These are phyloP conservation scores for Chrysanthemum lavandulifolium DNA, from an alignment of 129 eudicot genomes.

Conservation along the genomic window DNA sequence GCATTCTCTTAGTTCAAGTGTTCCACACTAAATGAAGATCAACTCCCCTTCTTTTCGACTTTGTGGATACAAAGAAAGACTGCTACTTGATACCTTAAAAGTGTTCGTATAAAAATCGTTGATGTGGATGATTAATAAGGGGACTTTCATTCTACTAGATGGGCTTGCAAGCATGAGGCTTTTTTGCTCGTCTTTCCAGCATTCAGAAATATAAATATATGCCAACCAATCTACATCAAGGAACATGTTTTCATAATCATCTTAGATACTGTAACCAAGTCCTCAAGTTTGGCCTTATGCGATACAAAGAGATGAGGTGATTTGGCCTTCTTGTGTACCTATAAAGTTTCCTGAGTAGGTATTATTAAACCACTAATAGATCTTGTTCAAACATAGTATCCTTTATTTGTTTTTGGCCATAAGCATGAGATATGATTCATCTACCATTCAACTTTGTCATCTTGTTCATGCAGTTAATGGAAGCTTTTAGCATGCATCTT, in stretches of 20 bases:
- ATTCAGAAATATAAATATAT: conserved; percentile 17
- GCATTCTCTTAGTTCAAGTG: conserved; percentile 4
- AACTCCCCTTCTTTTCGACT: conserved; percentile 10
- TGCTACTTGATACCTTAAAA: conserved; percentile 13
- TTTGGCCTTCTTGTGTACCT: background rate
- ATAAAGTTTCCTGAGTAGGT: too few relatives aligned
- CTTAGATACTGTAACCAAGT: background rate
- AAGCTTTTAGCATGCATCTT: conserved; percentile 15
- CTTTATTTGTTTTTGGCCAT: conserved; percentile 16
- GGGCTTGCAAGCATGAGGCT: conserved; percentile 18
- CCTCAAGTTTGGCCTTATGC: too few relatives aligned
- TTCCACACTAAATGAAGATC: conserved; percentile 12
- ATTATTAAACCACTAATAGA: too few relatives aligned
- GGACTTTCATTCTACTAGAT: conserved; percentile 6
- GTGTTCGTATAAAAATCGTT: conserved; percentile 8
- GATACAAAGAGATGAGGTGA: background rate
- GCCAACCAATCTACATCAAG: conserved; percentile 22
- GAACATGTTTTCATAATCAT: conserved; percentile 12
- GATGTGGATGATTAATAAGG: conserved; percentile 11
- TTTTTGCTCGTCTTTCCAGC: conserved; percentile 1
- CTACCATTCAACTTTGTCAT: conserved; percentile 33
- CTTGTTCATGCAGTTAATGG: conserved; percentile 33
- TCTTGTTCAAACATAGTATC: background rate
- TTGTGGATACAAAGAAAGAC: conserved; percentile 4
- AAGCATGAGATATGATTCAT: conserved; percentile 34